A percentile compares a stretch with the other conserved stretches of the same genome.
phyloP scores from a whole-genome alignment of 2,329 filamentous ascomycete species.

The Exophiala dermatitidis region DNA sequence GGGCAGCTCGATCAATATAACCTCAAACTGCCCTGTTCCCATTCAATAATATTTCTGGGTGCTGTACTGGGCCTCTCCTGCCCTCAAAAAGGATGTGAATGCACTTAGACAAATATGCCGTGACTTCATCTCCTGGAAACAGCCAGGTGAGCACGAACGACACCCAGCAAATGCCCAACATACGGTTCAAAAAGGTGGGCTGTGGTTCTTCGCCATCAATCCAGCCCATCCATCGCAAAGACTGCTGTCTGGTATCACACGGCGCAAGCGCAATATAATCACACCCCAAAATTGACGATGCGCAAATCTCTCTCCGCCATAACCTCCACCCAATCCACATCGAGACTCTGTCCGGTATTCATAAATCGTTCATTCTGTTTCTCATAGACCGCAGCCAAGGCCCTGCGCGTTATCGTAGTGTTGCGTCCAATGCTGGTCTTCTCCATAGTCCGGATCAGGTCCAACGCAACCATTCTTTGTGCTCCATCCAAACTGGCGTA shows the following conservation, averaged over 20 bases:
- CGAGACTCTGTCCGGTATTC: slow-evolving; percentile 36
- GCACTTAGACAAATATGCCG: no score
- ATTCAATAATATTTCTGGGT: no score
- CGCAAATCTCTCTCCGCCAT: slow-evolving; percentile 41
- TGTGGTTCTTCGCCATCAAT: no score
- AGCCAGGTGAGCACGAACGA: no score
- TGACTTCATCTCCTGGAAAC: no score
- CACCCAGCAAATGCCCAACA: no score
- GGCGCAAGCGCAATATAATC: slow-evolving; percentile 19
- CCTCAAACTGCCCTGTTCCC: no score
- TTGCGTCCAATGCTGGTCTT: slow-evolving; percentile 44
- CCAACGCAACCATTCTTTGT: slow-evolving; percentile 43
- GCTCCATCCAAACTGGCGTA: slow-evolving; percentile 36
- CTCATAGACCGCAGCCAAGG: slow-evolving; percentile 45
- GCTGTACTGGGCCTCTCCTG: no score
- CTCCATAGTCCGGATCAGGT: slow-evolving; percentile 45
- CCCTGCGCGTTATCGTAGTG: slow-evolving; percentile 38
- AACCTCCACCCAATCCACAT: slow-evolving; percentile 47
- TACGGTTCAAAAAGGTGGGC: no score
- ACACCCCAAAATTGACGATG: slow-evolving; percentile 48
- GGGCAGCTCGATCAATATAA: no score
- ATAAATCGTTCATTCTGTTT: slow-evolving; percentile 39
- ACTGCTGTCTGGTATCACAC: not conserved
- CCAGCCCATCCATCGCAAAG: no score
- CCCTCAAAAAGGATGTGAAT: no score